Base-by-base conservation (phyloP, 352 stramenopile genomes). In the Globisporangium carolinianum region DNA sequence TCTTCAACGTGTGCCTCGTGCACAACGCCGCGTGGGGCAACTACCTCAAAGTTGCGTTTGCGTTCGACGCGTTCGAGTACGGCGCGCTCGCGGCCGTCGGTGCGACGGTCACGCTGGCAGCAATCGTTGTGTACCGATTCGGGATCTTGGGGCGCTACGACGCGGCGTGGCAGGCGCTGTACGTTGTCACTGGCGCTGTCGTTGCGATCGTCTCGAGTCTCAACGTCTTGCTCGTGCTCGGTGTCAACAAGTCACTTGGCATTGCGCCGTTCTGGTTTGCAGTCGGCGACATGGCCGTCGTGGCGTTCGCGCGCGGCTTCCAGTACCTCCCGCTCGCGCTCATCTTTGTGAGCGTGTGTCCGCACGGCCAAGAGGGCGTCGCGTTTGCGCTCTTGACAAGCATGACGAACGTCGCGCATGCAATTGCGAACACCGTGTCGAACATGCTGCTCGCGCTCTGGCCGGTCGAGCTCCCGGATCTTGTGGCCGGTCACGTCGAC, bases 1-100 rank as follows among this genome's bases (percentile, higher is more conserved):
- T 93, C 18, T 76, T 72, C 39, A 88, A 89, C 53, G 72, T 56
- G 5, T 71, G 80, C 17, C 65, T 91, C 39, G 72, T 89, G 49
- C 77, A 90, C 42, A 91, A 93, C 66, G 71, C 83, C 8, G 68
- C 83, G 7, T 93, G 83, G 83, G 81, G 83, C 15, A 93, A 93
- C 62, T 93, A 80, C 51, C 66, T 93, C 14, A 84, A 78, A 18
- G 81, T 86, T 45, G 76, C 75, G 14, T 93, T 76, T 57, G 42
- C 65, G 47, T 93, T 92, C 48, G 66, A 83, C 51, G 78, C 81
- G 12, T 93, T 93, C 62, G 59, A 91, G 72, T 90, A 93, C 52
- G 83, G 81, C 7, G 77, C 81, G 1, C 67, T 93, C 54, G 74
- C 75, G 35, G 83, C 76, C 1, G 76, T 91, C 11, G 79, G 76